phyloP scores from a whole-genome alignment of 305 asterid species.

The Galium porrigens region DNA sequence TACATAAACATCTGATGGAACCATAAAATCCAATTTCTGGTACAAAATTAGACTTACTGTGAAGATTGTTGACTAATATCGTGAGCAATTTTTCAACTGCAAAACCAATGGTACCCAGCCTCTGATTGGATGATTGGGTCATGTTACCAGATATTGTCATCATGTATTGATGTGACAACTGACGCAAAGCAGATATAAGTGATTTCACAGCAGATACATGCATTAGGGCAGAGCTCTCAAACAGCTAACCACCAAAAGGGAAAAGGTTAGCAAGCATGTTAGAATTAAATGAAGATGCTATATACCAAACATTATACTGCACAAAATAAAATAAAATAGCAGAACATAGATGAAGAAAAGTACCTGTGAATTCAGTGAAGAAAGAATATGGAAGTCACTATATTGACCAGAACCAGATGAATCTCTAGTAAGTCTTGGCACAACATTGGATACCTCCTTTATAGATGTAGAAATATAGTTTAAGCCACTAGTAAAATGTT shows the following conservation, averaged over 20 bases:
- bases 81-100: slow-evolving; percentile 80
- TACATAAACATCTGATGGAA: not conserved
- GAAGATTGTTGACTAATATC: slow-evolving; percentile 75
- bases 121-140: slow-evolving; percentile 68
- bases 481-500: slow-evolving; percentile 2
- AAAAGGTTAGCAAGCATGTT: not conserved
- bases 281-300: not conserved
- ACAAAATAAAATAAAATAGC: not conserved
- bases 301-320: not conserved
- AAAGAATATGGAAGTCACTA: slow-evolving; percentile 84
- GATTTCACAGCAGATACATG: slow-evolving; percentile 77
- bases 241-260: slow-evolving; percentile 36
- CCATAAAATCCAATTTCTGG: slow-evolving; percentile 1
- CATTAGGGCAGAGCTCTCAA: slow-evolving; percentile 93
- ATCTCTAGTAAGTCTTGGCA: slow-evolving; percentile 72
- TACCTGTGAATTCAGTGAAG: slow-evolving; percentile 89
- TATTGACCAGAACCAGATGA: slow-evolving; percentile 89
- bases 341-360: slow-evolving; percentile 4
- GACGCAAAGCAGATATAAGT: slow-evolving; percentile 82
- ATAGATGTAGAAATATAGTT: slow-evolving; percentile 9
- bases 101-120: slow-evolving; percentile 67
- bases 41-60: slow-evolving; percentile 38
- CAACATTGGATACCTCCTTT: slow-evolving; percentile 77
- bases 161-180: slow-evolving; percentile 68
- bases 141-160: slow-evolving; percentile 46